A percentile compares a stretch with the other conserved stretches of the same genome.
Evolutionary conservation across 129 eudicot species (phyloP).

Genomic region (Flaveria trinervia): DNA sequence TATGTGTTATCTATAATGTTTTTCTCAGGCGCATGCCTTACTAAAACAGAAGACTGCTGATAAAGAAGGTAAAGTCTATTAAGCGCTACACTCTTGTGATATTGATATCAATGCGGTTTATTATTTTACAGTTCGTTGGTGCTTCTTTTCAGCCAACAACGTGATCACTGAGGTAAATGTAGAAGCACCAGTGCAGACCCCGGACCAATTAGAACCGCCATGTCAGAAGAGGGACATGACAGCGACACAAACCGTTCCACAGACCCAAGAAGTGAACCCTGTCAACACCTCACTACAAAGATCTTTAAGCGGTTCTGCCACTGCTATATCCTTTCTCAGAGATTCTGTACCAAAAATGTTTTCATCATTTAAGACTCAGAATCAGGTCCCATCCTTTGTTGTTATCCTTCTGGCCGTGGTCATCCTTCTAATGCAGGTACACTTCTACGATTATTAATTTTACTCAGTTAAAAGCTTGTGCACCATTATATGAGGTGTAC

Average conservation of each 20-base stretch:
- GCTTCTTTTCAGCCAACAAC: conserved; percentile 34
- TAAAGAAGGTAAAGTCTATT: conserved; percentile 52
- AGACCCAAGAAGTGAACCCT: conserved; percentile 28
- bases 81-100: background rate
- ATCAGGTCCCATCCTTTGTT: conserved; percentile 46
- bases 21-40: conserved; percentile 71
- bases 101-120: conserved; percentile 11
- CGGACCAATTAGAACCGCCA: conserved; percentile 30
- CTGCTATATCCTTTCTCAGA: conserved; percentile 44
- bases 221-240: conserved; percentile 32
- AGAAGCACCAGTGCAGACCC: conserved; percentile 35
- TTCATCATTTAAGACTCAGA: conserved; percentile 50
- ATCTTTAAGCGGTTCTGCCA: conserved; percentile 30
- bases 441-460: conserved; percentile 8
- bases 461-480: background rate
- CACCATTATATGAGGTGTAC: background rate
- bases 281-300: conserved; percentile 33
- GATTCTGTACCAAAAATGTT: conserved; percentile 44
- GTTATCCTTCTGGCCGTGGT: conserved; percentile 60
- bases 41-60: conserved; percentile 65
- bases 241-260: conserved; percentile 32
- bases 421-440: conserved; percentile 92
- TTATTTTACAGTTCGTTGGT: background rate
- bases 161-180: conserved; percentile 33
- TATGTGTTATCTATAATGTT: background rate